These are phyloP conservation scores for Suhomyces xylopsoci DNA, from an alignment of 805 yeast genomes.

Conservation along the genomic window DNA sequence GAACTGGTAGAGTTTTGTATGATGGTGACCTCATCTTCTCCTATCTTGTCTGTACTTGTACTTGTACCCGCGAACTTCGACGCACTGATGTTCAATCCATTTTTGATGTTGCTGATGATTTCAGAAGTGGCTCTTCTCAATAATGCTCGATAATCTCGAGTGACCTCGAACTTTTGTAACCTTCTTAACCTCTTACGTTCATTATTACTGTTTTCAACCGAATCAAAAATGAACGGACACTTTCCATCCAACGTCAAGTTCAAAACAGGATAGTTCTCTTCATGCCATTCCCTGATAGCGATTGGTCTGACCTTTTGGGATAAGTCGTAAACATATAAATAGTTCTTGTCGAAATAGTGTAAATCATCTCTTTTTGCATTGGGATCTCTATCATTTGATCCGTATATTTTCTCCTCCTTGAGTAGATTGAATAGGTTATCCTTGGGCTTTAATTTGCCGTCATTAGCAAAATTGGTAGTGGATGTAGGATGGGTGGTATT, in stretches of 20 bases:
- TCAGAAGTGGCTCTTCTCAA: slow-evolving; percentile 34
- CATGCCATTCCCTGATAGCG: slow-evolving; percentile 75
- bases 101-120: slow-evolving; percentile 26
- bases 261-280: slow-evolving; percentile 53
- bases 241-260: slow-evolving; percentile 66
- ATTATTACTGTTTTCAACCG: slow-evolving; percentile 34
- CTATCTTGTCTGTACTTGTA: slow-evolving; percentile 24
- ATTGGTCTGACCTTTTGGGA: slow-evolving; percentile 77
- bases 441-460: slow-evolving; percentile 6
- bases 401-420: slow-evolving; percentile 80
- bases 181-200: slow-evolving; percentile 41
- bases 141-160: slow-evolving; percentile 39
- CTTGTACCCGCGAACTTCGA: slow-evolving; percentile 21
- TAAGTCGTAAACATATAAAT: slow-evolving; percentile 76
- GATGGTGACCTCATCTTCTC: slow-evolving; percentile 16
- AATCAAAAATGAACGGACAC: slow-evolving; percentile 77
- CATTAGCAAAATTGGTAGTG: background rate
- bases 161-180: slow-evolving; percentile 38
- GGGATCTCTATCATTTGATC: slow-evolving; percentile 88
- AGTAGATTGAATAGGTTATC: slow-evolving; percentile 49
- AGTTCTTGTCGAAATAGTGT: slow-evolving; percentile 69
- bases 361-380: slow-evolving; percentile 80
- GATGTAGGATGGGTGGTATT: slow-evolving; percentile 2
- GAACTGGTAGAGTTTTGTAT: slow-evolving; percentile 11
- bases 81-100: slow-evolving; percentile 14